A percentile compares a stretch with the other conserved stretches of the same genome.
Evolutionary conservation across 2,329 filamentous ascomycete species (phyloP).

Genomic region (Hirsutella minnesotensis): DNA sequence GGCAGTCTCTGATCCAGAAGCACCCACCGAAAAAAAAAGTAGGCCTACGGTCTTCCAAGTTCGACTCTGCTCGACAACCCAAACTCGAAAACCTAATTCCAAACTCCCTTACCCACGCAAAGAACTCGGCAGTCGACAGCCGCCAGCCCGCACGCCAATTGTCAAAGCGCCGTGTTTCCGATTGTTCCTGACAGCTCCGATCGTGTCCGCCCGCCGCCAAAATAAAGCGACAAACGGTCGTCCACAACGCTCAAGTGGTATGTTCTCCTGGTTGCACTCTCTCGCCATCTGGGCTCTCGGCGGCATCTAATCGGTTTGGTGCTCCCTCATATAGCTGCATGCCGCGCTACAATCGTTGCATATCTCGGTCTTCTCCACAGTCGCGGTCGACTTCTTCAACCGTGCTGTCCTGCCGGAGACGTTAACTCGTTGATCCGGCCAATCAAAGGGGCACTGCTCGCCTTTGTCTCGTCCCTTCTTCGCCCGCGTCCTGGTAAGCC

Average conservation of each 20-base stretch:
- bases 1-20: too few species aligned
- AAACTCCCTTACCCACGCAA: too few species aligned
- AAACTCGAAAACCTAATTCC: too few species aligned
- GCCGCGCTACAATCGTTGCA: slow-evolving; percentile 21
- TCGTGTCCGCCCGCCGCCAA: not conserved
- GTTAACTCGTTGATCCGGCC: slow-evolving; percentile 53
- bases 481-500: slow-evolving; percentile 40
- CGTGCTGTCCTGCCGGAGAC: slow-evolving; percentile 43
- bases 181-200: not conserved
- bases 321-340: slow-evolving; percentile 20
- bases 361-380: slow-evolving; percentile 26
- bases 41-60: too few species aligned
- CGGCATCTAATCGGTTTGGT: slow-evolving; percentile 5
- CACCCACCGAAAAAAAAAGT: too few species aligned
- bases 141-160: not conserved
- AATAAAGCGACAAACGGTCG: not conserved
- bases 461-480: slow-evolving; percentile 28
- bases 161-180: not conserved
- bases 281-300: slow-evolving; percentile 7
- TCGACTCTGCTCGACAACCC: too few species aligned
- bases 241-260: slow-evolving; percentile 8
- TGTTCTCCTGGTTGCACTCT: slow-evolving; percentile 7
- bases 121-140: too few species aligned
- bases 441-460: slow-evolving; percentile 35
- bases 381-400: slow-evolving; percentile 28